Base-by-base conservation (phyloP, 192 early-diverging fungal genomes). In the Coemansia sp. region DNA sequence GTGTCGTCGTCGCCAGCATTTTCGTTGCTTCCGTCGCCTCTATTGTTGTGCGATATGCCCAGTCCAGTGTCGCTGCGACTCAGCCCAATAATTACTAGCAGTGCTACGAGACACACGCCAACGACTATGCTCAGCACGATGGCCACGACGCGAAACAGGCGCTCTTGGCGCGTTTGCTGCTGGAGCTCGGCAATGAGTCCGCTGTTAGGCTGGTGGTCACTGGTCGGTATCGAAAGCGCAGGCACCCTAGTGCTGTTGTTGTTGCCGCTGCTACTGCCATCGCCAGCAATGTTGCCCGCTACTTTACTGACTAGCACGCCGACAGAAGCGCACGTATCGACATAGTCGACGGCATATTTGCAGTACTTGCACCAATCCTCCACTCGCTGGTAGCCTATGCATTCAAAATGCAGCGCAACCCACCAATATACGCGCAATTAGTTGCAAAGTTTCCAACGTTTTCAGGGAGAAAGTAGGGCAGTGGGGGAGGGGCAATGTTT, bases 361-460 rank as follows among this genome's bases (percentile, higher is more conserved):
- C 76, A 80, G 65, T 80, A 74, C 29, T 62, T 73, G 61, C 76
- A 80, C 76, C 76, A 80, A 39, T 80, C 76, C 22, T 80, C 78
- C n/a, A 75, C 78, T 8, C 72, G 65, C 59, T 81, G 72, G 18
- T 65, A 75, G 9, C 73, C 67, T 73, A 80, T 15, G 18, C 17
- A 34, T n/a, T 21, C 34, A 17, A 9, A 8, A 15, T 39, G 2
- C 40, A 9, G 7, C 10, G 22, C 14, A 2, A 32, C 2, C 3
- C 29, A 7, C 29, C 29, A 32, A 32, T 2, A 7, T 2, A 32
- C 29, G 2, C 29, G 26, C 12, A 48, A n/a, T 8, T 14, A 15
- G 9, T 22, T 50, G 46, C 27, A 27, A n/a, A 50, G 46, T 50
- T 15, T 11, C 46, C 46, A 50, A 50, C 46, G 46, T 50, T 50